Evolutionary conservation across 2,329 filamentous ascomycete species (phyloP), one percentile per base, ranked within the genome.

Genomic region (Cryphonectria parasitica): DNA sequence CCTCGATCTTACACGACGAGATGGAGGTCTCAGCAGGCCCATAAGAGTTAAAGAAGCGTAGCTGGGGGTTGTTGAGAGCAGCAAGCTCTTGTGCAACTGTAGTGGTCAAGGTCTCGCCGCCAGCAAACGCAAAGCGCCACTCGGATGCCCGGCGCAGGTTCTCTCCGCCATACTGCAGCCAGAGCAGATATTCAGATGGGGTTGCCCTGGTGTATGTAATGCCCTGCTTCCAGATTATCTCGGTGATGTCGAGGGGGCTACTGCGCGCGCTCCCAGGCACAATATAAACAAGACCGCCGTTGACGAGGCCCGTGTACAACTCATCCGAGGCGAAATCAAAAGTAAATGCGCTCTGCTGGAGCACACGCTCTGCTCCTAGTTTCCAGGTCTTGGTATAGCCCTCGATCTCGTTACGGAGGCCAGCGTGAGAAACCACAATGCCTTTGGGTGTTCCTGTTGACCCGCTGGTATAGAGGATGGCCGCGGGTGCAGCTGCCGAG

Each of bases 381-480:
- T 39, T 39, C 36, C 36, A 39, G 79, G 69, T 61, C 5, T 69
- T 69, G 2, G 72, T 71, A 17, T 68, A 71, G 25, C 73, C 73
- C 60, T 78, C 78, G 8, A 79, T 70, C n/a, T 75, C 70, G 70
- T 79, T 80, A 3, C 72, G 52, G 3, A 83, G 69, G 28, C 72
- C 76, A 4, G 60, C 66, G 67, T 82, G 79, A 0, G 60, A 70
- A 15, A 83, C 71, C 1, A 77, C 58, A n/a, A 84, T 78, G 5
- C 83, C 83, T 74, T 85, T 85, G 2, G 84, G 83, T 0, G 60
- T 75, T 54, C 79, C 76, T 11, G 80, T 77, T 10, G 76, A 75
- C 58, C 79, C 75, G 68, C 77, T 77, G n/a, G 77, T 77, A 73
- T 76, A 84, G 5, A 83, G 71, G 4, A 83, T 70, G 8, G 77